Evolutionary conservation across 805 yeast genomes (phyloP).

Genomic region (Schizosaccharomyces japonicus): DNA sequence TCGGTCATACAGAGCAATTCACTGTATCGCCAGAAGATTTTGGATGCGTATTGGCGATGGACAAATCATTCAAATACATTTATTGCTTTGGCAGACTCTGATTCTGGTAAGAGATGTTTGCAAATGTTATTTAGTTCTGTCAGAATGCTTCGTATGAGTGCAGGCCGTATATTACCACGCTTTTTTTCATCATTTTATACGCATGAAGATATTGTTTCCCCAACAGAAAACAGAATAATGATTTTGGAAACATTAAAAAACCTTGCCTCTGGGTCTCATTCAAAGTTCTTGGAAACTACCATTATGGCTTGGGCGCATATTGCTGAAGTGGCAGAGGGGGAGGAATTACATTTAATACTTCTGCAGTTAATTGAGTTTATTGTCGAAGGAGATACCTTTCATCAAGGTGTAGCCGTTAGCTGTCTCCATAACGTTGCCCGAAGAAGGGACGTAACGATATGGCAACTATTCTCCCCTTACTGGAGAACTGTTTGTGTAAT

Average conservation of each 20-base stretch:
- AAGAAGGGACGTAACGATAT: conserved; percentile 37
- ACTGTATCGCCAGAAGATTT: too few relatives aligned
- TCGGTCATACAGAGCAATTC: too few relatives aligned
- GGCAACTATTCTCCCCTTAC: conserved; percentile 58
- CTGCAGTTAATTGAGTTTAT: conserved; percentile 41
- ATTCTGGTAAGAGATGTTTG: too few relatives aligned
- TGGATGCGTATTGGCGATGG: too few relatives aligned
- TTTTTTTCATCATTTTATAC: too few relatives aligned
- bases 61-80: too few relatives aligned
- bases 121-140: neutral
- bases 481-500: conserved; percentile 47
- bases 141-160: neutral
- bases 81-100: too few relatives aligned
- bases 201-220: neutral
- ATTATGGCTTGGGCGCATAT: conserved; percentile 36
- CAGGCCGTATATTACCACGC: neutral
- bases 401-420: conserved; percentile 34
- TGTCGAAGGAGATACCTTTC: conserved; percentile 40
- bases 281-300: conserved; percentile 12
- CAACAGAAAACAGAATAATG: neutral
- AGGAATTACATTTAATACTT: conserved; percentile 39
- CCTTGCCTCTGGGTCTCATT: neutral
- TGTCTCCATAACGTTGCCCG: conserved; percentile 19
- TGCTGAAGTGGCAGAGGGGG: conserved; percentile 39
- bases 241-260: neutral